Conservation (phyloP, 139 green algal genomes). For the Chlamydomonas incerta region DNA sequence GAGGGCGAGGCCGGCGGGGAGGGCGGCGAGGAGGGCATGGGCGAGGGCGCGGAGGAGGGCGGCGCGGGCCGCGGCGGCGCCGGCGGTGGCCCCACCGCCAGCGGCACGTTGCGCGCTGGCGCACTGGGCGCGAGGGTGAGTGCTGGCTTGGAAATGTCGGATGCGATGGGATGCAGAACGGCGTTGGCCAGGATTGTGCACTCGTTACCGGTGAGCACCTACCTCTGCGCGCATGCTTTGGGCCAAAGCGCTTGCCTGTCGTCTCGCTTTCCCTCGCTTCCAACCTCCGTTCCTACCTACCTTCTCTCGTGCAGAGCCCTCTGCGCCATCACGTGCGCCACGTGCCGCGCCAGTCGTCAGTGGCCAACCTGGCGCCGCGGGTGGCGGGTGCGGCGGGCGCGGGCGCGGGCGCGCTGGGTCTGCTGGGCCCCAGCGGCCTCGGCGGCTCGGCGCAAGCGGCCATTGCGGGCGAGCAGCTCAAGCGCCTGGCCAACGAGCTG, state of each 20-base stretch:
- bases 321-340: constrained; percentile 50
- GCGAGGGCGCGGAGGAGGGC: neutral
- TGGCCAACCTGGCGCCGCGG: constrained; percentile 47
- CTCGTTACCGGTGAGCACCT: too few relatives aligned
- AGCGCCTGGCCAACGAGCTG: constrained; percentile 26
- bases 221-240: too few relatives aligned
- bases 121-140: neutral
- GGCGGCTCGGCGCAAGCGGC: constrained; percentile 13
- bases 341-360: constrained; percentile 56
- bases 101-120: neutral
- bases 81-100: neutral
- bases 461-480: constrained; percentile 32
- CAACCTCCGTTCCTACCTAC: too few relatives aligned
- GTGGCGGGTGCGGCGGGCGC: neutral
- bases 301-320: neutral
- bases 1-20: constrained; percentile 26
- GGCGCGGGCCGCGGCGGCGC: neutral
- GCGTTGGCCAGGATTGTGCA: too few relatives aligned
- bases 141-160: too few relatives aligned
- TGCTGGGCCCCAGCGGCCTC: constrained; percentile 22
- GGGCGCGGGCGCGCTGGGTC: neutral
- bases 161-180: too few relatives aligned
- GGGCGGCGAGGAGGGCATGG: constrained; percentile 12
- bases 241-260: too few relatives aligned
- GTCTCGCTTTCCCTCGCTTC: too few relatives aligned